Percentiles rank a stretch among this genome's conserved stretches.
Evolutionary conservation across 1,139 yeast species (phyloP).

Genomic region (Taphrina communis): DNA sequence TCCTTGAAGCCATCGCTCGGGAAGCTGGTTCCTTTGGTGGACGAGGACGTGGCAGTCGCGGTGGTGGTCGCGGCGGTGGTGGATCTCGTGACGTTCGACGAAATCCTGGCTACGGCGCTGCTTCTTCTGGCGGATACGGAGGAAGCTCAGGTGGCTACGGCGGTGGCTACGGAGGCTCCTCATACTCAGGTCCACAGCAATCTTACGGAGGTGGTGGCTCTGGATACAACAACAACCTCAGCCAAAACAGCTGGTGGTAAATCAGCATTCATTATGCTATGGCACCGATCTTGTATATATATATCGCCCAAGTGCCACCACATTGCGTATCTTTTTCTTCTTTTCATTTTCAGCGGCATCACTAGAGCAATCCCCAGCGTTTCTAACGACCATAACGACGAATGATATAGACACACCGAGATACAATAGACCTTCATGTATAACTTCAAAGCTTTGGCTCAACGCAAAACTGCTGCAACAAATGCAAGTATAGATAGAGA

Average conservation of each 20-base stretch:
- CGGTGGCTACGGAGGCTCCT: constrained; percentile 46
- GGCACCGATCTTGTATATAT: constrained; percentile 12
- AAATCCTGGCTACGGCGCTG: constrained; percentile 51
- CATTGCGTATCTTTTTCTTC: neutral
- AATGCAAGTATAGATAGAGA: neutral
- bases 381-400: constrained; percentile 28
- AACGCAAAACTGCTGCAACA: constrained; percentile 20
- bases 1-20: constrained; percentile 78
- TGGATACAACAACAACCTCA: constrained; percentile 44
- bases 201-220: constrained; percentile 50
- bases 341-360: constrained; percentile 8
- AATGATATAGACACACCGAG: constrained; percentile 15
- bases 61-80: constrained; percentile 51
- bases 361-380: constrained; percentile 23
- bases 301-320: neutral
- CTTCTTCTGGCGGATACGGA: constrained; percentile 44
- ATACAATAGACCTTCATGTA: constrained; percentile 23
- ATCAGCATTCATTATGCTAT: neutral
- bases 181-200: constrained; percentile 49
- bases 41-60: constrained; percentile 61
- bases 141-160: constrained; percentile 46
- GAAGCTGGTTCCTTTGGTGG: constrained; percentile 71
- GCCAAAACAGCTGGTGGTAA: constrained; percentile 52
- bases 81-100: constrained; percentile 56
- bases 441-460: constrained; percentile 17